Base-by-base conservation (phyloP, 1,139 yeast species). In the Eremothecium gossypii region DNA sequence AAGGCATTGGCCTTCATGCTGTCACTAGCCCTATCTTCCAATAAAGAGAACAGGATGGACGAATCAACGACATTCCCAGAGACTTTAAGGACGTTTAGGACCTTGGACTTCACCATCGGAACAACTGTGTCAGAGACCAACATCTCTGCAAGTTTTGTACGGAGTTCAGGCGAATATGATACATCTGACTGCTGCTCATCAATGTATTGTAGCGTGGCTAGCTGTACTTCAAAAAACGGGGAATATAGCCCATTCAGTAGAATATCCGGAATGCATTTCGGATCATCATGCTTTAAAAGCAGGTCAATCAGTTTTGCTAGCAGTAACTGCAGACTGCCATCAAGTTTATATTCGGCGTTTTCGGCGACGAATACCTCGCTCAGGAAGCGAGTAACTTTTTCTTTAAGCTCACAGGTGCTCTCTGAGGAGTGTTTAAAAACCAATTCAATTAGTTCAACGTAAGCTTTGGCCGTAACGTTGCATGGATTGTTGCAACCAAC, bases 201-300 rank as follows among this genome's bases (percentile, higher is more conserved):
- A 2, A 60, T 50, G 44, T 60, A 68, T 1, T 60, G 48, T 17
- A 79, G 58, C 0, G 75, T 68, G 4, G 63, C 55, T 4, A 68
- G 49, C 50, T 74, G 79, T 8, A 76, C 77, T 46, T 77, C 80
- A 47, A 68, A 75, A 36, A 64, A 65, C 2, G 62, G 45, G 2
- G 77, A 73, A 1, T 44, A 36, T 13, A 73, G 46, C 4, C 69
- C 66, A 4, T 64, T 39, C 7, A 57, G 49, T 5, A 67, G 39
- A 2, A 73, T 42, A 3, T 58, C 60, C 0, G 40, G 39, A 0
- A 63, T 42, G 6, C 55, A 49, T 2, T 47, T 58, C n/a, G 42
- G 39, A 2, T 51, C 48, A 9, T 53, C 49, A 32, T 51, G 49
- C 5, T 48, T 40, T 6, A 69, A 46, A 12, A 73, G 50, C 6